Conservation (phyloP, 2,329 filamentous ascomycete genomes). For the Fusarium sp. region DNA sequence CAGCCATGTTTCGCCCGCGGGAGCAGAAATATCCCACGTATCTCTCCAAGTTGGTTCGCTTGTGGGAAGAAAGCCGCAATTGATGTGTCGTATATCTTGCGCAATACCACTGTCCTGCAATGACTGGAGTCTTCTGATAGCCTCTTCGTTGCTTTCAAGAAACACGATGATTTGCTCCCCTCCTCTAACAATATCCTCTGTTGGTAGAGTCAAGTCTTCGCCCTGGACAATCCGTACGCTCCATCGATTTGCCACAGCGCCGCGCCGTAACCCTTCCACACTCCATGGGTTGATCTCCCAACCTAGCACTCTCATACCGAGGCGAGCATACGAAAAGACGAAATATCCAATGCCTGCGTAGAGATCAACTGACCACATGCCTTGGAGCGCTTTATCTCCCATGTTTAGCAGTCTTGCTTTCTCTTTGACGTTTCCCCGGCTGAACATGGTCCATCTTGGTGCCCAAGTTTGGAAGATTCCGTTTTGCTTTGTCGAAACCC, state of each 20-base stretch:
- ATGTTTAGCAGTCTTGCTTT: conserved; percentile 79
- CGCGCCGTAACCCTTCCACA: conserved; percentile 82
- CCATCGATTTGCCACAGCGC: conserved; percentile 77
- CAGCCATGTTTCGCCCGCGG: conserved; percentile 61
- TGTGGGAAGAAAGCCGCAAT: conserved; percentile 71
- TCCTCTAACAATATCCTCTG: conserved; percentile 54
- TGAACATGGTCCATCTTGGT: conserved; percentile 93
- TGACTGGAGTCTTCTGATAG: conserved; percentile 55
- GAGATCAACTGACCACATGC: conserved; percentile 75
- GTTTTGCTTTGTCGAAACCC: conserved; percentile 82
- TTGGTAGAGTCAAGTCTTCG: conserved; percentile 52
- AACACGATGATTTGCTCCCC: conserved; percentile 73
- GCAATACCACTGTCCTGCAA: conserved; percentile 51
- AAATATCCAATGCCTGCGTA: conserved; percentile 97
- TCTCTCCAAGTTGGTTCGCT: conserved; percentile 65
- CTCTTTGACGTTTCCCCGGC: conserved; percentile 87
- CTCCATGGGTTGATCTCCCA: conserved; percentile 95
- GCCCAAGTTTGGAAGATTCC: conserved; percentile 88
- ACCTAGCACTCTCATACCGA: conserved; percentile 79
- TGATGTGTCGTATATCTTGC: conserved; percentile 65
- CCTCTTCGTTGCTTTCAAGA: conserved; percentile 72
- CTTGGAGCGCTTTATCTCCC: conserved; percentile 38
- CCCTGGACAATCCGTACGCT: conserved; percentile 63
- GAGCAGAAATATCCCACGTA: conserved; percentile 59
- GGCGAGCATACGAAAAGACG: conserved; percentile 80